A percentile compares a stretch with the other conserved stretches of the same genome.
These are phyloP conservation scores for Rhizopus stolonifer DNA, from an alignment of 371 early-diverging fungal species.

Conservation along the genomic window DNA sequence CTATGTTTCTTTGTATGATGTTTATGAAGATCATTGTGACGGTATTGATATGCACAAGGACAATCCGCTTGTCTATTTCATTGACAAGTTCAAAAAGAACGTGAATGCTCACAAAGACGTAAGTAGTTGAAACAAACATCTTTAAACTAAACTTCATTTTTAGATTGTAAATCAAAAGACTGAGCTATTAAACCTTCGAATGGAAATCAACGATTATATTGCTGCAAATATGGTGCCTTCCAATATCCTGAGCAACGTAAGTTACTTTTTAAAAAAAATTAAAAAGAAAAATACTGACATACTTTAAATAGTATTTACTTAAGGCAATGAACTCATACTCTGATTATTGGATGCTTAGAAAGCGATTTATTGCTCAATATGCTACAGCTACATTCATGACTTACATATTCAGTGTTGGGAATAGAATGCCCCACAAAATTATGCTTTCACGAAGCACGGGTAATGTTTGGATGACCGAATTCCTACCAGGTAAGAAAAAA, in stretches of 20 bases:
- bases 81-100: slow-evolving; percentile 58
- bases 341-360: slow-evolving; percentile 91
- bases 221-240: slow-evolving; percentile 75
- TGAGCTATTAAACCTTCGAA: slow-evolving; percentile 70
- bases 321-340: slow-evolving; percentile 71
- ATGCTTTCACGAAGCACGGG: slow-evolving; percentile 79
- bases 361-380: slow-evolving; percentile 89
- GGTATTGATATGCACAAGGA: slow-evolving; percentile 70
- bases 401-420: slow-evolving; percentile 82
- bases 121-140: too few species aligned
- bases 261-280: too few species aligned
- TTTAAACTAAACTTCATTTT: not conserved
- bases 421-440: slow-evolving; percentile 85
- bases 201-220: slow-evolving; percentile 83
- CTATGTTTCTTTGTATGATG: slow-evolving; percentile 79
- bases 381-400: slow-evolving; percentile 90
- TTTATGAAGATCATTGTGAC: slow-evolving; percentile 83
- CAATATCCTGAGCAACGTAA: slow-evolving; percentile 72
- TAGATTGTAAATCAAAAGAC: slow-evolving; percentile 51
- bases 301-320: slow-evolving; percentile 72
- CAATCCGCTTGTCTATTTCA: slow-evolving; percentile 75
- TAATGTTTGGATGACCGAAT: slow-evolving; percentile 78
- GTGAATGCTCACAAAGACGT: slow-evolving; percentile 41
- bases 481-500: slow-evolving; percentile 60
- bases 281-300: too few species aligned